These are phyloP conservation scores for Hymenoscyphus repandus DNA, from an alignment of 2,329 filamentous ascomycete species.

Conservation along the genomic window DNA sequence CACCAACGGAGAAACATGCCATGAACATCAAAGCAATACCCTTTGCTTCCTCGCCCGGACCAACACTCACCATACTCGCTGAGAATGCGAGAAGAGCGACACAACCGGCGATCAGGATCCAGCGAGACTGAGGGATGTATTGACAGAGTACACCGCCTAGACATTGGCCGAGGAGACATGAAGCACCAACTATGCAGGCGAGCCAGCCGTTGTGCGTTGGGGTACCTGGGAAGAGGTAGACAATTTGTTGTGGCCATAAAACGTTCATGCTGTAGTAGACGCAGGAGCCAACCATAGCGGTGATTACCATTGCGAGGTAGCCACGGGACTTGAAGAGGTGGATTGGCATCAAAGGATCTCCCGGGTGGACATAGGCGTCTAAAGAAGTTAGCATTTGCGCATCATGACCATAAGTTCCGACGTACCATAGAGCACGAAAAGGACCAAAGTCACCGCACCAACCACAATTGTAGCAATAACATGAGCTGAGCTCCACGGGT, in stretches of 20 bases:
- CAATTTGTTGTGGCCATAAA: constrained; percentile 34
- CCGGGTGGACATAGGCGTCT: constrained; percentile 36
- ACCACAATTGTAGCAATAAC: constrained; percentile 24
- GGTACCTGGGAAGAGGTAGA: constrained; percentile 7
- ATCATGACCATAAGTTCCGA: background rate
- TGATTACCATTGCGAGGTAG: constrained; percentile 39
- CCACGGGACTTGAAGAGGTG: constrained; percentile 37
- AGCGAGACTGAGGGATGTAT: constrained; percentile 34
- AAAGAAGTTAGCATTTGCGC: constrained; percentile 25
- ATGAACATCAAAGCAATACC: constrained; percentile 12
- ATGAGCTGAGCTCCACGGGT: constrained; percentile 38
- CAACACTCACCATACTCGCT: constrained; percentile 15
- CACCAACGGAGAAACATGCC: constrained; percentile 27
- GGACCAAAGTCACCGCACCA: constrained; percentile 13
- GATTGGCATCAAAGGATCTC: constrained; percentile 37
- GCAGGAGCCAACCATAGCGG: constrained; percentile 24
- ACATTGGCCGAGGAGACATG: constrained; percentile 8
- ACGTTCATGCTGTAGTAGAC: constrained; percentile 35
- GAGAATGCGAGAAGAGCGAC: constrained; percentile 14
- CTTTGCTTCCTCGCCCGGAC: constrained; percentile 25
- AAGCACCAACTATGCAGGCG: constrained; percentile 9
- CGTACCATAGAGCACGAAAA: constrained; percentile 12
- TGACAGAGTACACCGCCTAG: constrained; percentile 28
- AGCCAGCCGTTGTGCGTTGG: constrained; percentile 10
- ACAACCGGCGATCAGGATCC: constrained; percentile 23